Percentiles rank a stretch among this genome's conserved stretches.
These are phyloP conservation scores for Oryza meridionalis DNA, from an alignment of 176 grass and related monocot species.

Conservation along the genomic window DNA sequence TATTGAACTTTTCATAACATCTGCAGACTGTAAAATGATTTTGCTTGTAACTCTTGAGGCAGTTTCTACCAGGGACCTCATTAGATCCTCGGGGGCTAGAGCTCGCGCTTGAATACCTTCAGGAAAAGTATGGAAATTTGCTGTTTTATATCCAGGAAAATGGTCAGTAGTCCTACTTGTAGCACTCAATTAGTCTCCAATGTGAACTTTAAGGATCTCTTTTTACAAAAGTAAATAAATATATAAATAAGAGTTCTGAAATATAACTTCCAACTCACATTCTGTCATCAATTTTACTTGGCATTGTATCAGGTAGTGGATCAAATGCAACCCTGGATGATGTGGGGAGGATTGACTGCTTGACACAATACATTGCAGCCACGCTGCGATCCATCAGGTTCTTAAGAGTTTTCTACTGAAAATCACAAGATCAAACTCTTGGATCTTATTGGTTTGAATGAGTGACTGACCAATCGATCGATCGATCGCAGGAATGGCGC, in stretches of 20 bases:
- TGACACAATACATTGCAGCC: constrained; percentile 43
- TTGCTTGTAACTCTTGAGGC: constrained; percentile 8
- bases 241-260: background rate
- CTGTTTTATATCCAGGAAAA: constrained; percentile 58
- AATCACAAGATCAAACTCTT: background rate
- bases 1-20: background rate
- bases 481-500: constrained; percentile 42
- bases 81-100: constrained; percentile 43
- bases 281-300: background rate
- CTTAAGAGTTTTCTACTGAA: background rate
- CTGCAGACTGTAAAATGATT: background rate
- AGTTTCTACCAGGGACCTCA: background rate
- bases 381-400: constrained; percentile 48
- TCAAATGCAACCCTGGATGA: constrained; percentile 36
- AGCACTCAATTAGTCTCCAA: background rate
- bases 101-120: constrained; percentile 41
- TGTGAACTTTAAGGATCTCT: background rate
- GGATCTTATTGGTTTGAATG: background rate
- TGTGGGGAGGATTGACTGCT: constrained; percentile 37
- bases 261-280: background rate
- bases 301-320: constrained; percentile 29
- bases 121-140: constrained; percentile 45
- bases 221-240: background rate
- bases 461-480: background rate
- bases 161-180: background rate